Evolutionary conservation across 2,329 filamentous ascomycete genomes (phyloP).

Genomic region (Aspergillus pseudoglaucus): DNA sequence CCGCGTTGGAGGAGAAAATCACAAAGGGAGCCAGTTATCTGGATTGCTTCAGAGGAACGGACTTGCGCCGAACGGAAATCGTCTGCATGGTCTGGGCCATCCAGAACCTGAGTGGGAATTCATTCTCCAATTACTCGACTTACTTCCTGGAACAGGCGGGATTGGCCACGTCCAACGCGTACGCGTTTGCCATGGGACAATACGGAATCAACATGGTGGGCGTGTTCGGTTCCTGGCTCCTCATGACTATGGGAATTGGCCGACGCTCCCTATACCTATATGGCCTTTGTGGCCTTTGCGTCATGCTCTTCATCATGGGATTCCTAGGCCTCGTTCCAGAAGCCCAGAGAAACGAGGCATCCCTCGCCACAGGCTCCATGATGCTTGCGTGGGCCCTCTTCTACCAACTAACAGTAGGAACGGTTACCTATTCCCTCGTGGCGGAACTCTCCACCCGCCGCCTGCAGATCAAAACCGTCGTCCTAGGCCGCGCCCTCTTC

Average conservation of each 20-base stretch:
- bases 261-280: constrained; percentile 70
- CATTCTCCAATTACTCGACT: constrained; percentile 59
- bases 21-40: constrained; percentile 67
- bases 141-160: constrained; percentile 55
- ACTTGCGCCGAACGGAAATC: constrained; percentile 72
- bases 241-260: constrained; percentile 70
- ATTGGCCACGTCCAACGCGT: constrained; percentile 43
- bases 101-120: constrained; percentile 59
- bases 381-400: constrained; percentile 77
- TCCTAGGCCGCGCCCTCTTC: constrained; percentile 73
- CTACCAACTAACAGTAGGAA: constrained; percentile 83
- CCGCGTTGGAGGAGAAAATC: constrained; percentile 68
- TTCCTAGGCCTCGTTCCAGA: constrained; percentile 71
- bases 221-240: constrained; percentile 72
- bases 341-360: constrained; percentile 52
- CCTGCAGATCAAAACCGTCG: constrained; percentile 85
- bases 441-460: constrained; percentile 75
- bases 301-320: constrained; percentile 75
- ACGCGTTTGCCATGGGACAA: constrained; percentile 53
- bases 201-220: constrained; percentile 69
- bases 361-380: constrained; percentile 74
- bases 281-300: constrained; percentile 65
- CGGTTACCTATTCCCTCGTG: constrained; percentile 83
- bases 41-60: constrained; percentile 77
- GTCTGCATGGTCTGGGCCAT: constrained; percentile 60